These are phyloP conservation scores for Astragalus glycyphyllos DNA, from an alignment of 306 rosid species.

Conservation along the genomic window DNA sequence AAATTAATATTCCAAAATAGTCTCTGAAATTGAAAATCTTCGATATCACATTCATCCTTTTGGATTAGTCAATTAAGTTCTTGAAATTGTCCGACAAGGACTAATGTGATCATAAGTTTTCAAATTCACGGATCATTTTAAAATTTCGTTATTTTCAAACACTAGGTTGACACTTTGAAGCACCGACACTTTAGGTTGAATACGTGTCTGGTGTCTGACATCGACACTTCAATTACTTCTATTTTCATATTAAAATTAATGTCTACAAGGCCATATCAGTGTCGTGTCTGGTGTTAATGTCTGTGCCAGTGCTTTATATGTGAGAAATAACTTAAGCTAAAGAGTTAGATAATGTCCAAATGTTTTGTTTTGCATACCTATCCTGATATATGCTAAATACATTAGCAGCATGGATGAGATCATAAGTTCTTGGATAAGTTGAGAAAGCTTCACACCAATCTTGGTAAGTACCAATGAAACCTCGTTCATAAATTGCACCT, in stretches of 20 bases:
- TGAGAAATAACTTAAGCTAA: slow-evolving; percentile 1
- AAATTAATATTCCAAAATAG: not conserved
- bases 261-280: no score
- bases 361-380: slow-evolving; percentile 60
- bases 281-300: no score
- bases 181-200: no score
- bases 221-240: no score
- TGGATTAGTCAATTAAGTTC: not conserved
- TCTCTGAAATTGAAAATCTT: not conserved
- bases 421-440: slow-evolving; percentile 93
- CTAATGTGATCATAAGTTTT: not conserved
- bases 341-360: slow-evolving; percentile 9
- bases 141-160: not conserved
- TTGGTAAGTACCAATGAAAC: slow-evolving; percentile 87
- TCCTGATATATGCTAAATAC: slow-evolving; percentile 88
- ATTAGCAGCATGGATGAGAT: slow-evolving; percentile 83
- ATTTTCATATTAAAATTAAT: no score
- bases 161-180: no score
- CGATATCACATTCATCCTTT: not conserved
- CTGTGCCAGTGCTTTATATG: no score
- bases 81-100: not conserved
- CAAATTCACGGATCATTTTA: not conserved
- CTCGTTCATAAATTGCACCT: slow-evolving; percentile 85
- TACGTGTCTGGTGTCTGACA: no score
- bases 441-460: slow-evolving; percentile 98